Percentiles rank a stretch among this genome's conserved stretches.
Conservation (phyloP, 176 grass and related monocot species). For the Oryza glumipatula region DNA sequence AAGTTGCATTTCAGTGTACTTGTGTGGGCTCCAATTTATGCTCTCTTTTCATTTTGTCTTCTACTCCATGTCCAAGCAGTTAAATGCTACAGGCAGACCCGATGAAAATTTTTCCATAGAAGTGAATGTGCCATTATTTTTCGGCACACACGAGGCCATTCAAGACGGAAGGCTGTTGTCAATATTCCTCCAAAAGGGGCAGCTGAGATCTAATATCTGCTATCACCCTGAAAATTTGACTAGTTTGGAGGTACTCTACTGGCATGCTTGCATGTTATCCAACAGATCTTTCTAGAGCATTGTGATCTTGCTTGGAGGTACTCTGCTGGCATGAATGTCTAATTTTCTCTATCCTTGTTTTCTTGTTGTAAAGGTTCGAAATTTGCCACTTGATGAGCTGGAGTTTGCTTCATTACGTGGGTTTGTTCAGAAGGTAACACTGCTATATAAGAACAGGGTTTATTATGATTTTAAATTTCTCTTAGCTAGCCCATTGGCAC, state of each 20-base stretch:
- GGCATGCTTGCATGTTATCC: slow-evolving; percentile 39
- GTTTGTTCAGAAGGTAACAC: slow-evolving; percentile 89
- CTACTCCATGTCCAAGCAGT: slow-evolving; percentile 56
- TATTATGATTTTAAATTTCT: background rate
- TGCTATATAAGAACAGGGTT: slow-evolving; percentile 6
- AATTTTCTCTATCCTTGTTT: slow-evolving; percentile 44
- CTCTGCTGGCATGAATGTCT: background rate
- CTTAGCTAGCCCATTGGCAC: slow-evolving; percentile 6
- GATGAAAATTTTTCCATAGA: slow-evolving; percentile 92
- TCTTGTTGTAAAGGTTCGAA: slow-evolving; percentile 74
- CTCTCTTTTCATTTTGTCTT: slow-evolving; percentile 28
- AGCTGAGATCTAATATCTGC: slow-evolving; percentile 88
- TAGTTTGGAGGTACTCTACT: slow-evolving; percentile 83
- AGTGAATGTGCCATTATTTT: slow-evolving; percentile 78
- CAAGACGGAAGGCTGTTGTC: slow-evolving; percentile 69
- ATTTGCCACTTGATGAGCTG: slow-evolving; percentile 96
- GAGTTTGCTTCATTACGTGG: slow-evolving; percentile 96
- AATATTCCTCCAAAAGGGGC: slow-evolving; percentile 94
- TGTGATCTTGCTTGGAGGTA: background rate
- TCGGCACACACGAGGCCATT: slow-evolving; percentile 58
- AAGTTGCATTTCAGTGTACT: slow-evolving; percentile 26
- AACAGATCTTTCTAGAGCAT: slow-evolving; percentile 31
- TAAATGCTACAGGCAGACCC: slow-evolving; percentile 89
- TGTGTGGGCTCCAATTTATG: slow-evolving; percentile 12
- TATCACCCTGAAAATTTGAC: slow-evolving; percentile 83